Conservation (phyloP, 2,329 filamentous ascomycete genomes). For the Xylaria digitata region DNA sequence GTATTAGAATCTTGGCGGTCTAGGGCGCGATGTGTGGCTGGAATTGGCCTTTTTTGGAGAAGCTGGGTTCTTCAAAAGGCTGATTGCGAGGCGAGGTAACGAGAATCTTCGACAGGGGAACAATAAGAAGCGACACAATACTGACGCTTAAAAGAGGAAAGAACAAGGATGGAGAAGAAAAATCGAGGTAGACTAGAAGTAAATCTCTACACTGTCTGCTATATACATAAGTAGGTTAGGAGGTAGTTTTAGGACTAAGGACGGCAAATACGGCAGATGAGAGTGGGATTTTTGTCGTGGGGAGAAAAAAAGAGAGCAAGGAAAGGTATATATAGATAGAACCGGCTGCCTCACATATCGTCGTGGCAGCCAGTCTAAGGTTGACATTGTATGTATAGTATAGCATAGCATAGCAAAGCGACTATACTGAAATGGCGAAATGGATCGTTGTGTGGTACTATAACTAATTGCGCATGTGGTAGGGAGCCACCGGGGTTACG, state of each 20-base stretch:
- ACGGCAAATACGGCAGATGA: not conserved
- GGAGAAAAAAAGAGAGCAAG: not conserved
- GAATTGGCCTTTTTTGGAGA: not conserved
- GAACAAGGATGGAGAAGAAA: not conserved
- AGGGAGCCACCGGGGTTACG: not conserved
- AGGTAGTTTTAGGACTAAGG: not conserved
- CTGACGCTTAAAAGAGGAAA: not conserved
- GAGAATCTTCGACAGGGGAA: no score
- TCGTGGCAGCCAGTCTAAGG: not conserved
- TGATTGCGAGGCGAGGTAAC: no score
- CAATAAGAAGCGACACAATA: not conserved
- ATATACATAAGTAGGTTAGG: not conserved
- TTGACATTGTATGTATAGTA: no score
- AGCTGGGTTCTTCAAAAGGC: no score
- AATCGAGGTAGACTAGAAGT: not conserved
- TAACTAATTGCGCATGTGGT: no score
- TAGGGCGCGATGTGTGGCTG: slow-evolving; percentile 2
- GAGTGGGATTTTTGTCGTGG: not conserved
- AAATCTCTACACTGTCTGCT: not conserved
- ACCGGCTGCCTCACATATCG: slow-evolving; percentile 21
- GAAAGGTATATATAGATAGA: slow-evolving; percentile 6
- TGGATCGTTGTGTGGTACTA: no score
- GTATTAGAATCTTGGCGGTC: slow-evolving; percentile 22
- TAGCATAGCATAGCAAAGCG: no score
- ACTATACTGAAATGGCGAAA: not conserved